Base-by-base conservation (phyloP, 176 grass and related monocot genomes). In the Miscanthus lutarioriparius region DNA sequence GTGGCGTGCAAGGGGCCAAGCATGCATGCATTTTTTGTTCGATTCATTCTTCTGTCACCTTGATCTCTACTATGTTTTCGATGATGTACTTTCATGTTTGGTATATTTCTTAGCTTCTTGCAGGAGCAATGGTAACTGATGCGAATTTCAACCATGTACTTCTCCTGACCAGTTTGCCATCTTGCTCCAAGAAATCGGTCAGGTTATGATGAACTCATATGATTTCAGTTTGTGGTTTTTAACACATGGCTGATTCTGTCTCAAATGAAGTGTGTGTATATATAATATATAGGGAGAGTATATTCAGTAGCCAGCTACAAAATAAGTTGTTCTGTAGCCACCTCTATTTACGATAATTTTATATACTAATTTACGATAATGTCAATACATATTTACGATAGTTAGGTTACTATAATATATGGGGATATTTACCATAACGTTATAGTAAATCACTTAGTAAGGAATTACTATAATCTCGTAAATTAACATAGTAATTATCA, bases 1-100 rank as follows among this genome's bases (percentile, higher is more conserved):
- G 92, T 97, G 95, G 95, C 90, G 92, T 97, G 92, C 95, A 93
- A 95, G 95, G 95, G 86, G 95, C 92, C 95, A 93, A 95, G 95
- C 95, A 97, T 97, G 95, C 88, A 80, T 78, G 37, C 25, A 19
- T 78, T 81, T 82, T 82, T 51, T 86, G 39, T 64, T 80, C 38
- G 33, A 86, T 80, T 75, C 51, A n/a, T 58, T 59, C 22, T 59
- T 76, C 15, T 76, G 27, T 83, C 38, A 80, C 7, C 28, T 81
- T 59, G 65, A 28, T 75, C 45, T 76, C 64, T 39, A 30, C 38
- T 6, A 76, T 58, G 20, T 39, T n/a, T 36, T 4, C 51, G 4
- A 37, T 26, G 51, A n/a, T 14, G 22, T 26, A 2, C 6, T 48
- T 68, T 75, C 8, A 71, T 84, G 19, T 65, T 40, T 64, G 35